Percentiles rank a stretch among this genome's conserved stretches.
These are phyloP conservation scores for Ramularia endophylla DNA, from an alignment of 2,329 filamentous ascomycete genomes.

Conservation along the genomic window DNA sequence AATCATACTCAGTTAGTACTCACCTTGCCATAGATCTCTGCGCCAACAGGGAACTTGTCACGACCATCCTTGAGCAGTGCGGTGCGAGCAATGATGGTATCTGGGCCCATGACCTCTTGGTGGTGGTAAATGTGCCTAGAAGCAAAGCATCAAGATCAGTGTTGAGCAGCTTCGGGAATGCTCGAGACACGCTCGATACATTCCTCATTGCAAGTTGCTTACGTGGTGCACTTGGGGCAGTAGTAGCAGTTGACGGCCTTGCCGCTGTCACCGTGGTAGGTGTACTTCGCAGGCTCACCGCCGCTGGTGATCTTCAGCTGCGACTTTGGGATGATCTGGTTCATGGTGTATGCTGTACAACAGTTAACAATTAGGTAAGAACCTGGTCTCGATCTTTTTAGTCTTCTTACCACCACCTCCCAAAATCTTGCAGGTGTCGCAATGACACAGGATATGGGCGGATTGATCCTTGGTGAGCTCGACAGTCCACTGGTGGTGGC, in stretches of 20 bases:
- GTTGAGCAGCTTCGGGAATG: no score
- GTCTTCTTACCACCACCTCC: constrained; percentile 17
- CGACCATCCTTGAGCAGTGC: constrained; percentile 41
- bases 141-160: no score
- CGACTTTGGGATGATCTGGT: constrained; percentile 48
- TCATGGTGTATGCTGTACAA: constrained; percentile 49
- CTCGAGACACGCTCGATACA: no score
- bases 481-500: constrained; percentile 47
- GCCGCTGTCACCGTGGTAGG: constrained; percentile 50
- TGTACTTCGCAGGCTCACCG: constrained; percentile 44
- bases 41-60: constrained; percentile 44
- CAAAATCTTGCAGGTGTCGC: constrained; percentile 48
- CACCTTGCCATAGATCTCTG: constrained; percentile 54
- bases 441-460: constrained; percentile 43
- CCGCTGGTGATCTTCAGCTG: constrained; percentile 50
- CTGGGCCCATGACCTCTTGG: constrained; percentile 45
- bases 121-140: constrained; percentile 55
- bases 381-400: no score
- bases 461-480: constrained; percentile 43
- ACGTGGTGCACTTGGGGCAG: constrained; percentile 51
- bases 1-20: no score
- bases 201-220: no score
- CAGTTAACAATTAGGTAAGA: no score
- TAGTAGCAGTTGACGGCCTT: constrained; percentile 53
- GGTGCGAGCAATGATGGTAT: constrained; percentile 50